Base-by-base conservation (phyloP, 2,329 filamentous ascomycete species). In the Parasarocladium wereldwijsianum region DNA sequence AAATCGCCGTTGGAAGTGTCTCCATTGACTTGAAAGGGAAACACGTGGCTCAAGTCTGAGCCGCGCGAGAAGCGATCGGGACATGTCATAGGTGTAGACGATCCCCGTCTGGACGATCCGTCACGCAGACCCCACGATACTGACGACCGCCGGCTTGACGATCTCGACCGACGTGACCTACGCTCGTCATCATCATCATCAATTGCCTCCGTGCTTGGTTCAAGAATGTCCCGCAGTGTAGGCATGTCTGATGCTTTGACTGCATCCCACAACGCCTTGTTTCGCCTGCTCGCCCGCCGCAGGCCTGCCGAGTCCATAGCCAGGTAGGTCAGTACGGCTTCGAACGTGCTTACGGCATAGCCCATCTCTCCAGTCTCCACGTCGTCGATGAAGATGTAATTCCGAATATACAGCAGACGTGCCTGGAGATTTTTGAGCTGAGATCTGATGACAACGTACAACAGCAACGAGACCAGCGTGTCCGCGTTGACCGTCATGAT, bases 311-410 rank as follows among this genome's bases (percentile, higher is more conserved):
- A 93, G 46, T 93, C 86, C 36, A 76, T 70, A 7, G 76, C 70
- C 3, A 98, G 68, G 48, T 98, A 96, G 2, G 83, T 76, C 19
- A 98, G 55, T 0, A 98, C 90, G 6, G 85, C 90, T 51, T 98
- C 90, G 36, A 96, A 83, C 0, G 90, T 98, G 52, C 87, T 96
- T 29, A 98, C 55, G 0, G 87, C 86, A 52, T 98, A 98, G 7
- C 90, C 90, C 62, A 92, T 78, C 55, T 98, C 90, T 28, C 90
- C 90, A 36, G 76, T 92, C 40, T 98, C 90, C 7, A 98, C 85
- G 54, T 98, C 90, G 43, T 96, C 90, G 29, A 93, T 86, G 52
- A 93, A 98, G 40, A 94, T 90, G 47, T 94, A 98, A 45, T 93
- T 84, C 24, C 87, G 80, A 66, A 96, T 93, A 49, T 96, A 98